Percentiles rank a stretch among this genome's conserved stretches.
Conservation (phyloP, 805 yeast genomes). For the Hemisphaericaspora nanyangensis region DNA sequence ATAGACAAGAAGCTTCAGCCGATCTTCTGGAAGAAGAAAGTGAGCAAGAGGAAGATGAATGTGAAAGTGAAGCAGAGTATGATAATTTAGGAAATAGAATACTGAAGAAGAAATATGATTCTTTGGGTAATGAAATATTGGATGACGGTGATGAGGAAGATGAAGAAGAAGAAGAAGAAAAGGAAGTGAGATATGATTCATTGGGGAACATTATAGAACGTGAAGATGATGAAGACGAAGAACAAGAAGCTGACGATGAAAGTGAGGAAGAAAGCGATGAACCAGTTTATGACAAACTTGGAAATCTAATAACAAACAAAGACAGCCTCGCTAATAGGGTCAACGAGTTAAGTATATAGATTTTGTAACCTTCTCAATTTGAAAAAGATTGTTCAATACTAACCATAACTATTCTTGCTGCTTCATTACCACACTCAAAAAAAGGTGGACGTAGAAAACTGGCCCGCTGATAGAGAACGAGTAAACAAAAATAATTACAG, state of each 20-base stretch:
- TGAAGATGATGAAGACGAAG: constrained; percentile 5
- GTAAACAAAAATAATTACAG: too few species aligned
- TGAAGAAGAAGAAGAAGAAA: constrained; percentile 7
- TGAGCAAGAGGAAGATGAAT: constrained; percentile 10
- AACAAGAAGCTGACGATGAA: constrained; percentile 4
- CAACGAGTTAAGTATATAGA: background rate
- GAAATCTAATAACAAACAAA: constrained; percentile 16
- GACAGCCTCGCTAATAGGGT: background rate
- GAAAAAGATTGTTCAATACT: too few species aligned
- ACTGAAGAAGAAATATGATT: constrained; percentile 5
- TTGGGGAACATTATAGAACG: constrained; percentile 18
- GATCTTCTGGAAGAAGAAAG: background rate
- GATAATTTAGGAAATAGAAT: constrained; percentile 19
- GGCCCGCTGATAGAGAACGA: too few species aligned
- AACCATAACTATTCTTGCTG: too few species aligned
- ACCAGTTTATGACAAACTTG: constrained; percentile 20
- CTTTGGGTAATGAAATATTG: constrained; percentile 8
- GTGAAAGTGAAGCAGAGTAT: constrained; percentile 12
- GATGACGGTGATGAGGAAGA: constrained; percentile 3
- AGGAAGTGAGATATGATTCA: constrained; percentile 14
- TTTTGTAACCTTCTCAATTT: too few species aligned
- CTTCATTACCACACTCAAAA: too few species aligned
- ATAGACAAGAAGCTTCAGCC: constrained; percentile 30
- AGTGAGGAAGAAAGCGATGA: constrained; percentile 8
- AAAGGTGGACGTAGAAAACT: too few species aligned